Evolutionary conservation across 352 stramenopile genomes (phyloP).

Genomic region (Phytophthora lateralis): DNA sequence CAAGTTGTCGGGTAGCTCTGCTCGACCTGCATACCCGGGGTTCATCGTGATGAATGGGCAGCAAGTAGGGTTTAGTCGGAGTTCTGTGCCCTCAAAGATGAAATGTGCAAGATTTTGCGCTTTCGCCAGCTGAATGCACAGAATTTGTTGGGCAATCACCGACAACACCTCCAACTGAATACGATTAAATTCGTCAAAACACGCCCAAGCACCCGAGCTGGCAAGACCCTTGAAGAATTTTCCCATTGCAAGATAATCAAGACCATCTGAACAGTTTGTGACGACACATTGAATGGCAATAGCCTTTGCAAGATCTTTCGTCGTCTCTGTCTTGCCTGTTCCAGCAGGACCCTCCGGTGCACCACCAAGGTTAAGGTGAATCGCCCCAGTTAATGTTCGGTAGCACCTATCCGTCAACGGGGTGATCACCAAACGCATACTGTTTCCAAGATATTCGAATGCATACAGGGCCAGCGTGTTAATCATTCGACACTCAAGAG

Average conservation of each 20-base stretch:
- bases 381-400: conserved; percentile 90
- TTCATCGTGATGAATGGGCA: conserved; percentile 96
- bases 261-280: conserved; percentile 90
- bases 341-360: conserved; percentile 90
- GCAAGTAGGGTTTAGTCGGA: conserved; percentile 90
- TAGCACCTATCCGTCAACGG: conserved; percentile 93
- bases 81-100: conserved; percentile 90
- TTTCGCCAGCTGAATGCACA: conserved; percentile 91
- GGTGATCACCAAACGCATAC: conserved; percentile 92
- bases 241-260: conserved; percentile 93
- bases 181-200: conserved; percentile 94
- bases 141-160: conserved; percentile 93
- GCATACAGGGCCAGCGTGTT: conserved; percentile 92
- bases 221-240: conserved; percentile 95
- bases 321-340: conserved; percentile 93
- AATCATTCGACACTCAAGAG: conserved; percentile 92
- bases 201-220: conserved; percentile 90
- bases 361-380: conserved; percentile 91
- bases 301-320: conserved; percentile 92
- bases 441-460: conserved; percentile 94
- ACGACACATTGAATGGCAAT: conserved; percentile 94
- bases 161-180: conserved; percentile 94
- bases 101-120: conserved; percentile 82
- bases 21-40: conserved; percentile 87
- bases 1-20: conserved; percentile 92